Percentiles rank a stretch among this genome's conserved stretches.
phyloP scores from a whole-genome alignment of 768 basidiomycete genomes.

The Rhizopogon vesiculosus region DNA sequence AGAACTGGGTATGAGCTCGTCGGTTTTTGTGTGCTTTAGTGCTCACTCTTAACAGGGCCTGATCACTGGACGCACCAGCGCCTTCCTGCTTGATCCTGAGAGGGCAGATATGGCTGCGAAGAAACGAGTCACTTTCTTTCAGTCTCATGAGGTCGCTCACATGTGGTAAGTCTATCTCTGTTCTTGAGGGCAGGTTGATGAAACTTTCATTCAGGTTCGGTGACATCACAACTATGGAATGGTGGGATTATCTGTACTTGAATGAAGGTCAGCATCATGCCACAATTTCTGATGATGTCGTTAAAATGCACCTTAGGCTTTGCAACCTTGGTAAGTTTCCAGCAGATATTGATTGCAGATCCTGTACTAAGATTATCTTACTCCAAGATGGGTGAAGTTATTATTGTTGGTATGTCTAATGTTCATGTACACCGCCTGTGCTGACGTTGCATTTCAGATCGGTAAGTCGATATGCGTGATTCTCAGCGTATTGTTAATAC shows the following conservation, averaged over 20 bases:
- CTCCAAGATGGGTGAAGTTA: conserved; percentile 79
- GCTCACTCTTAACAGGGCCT: conserved; percentile 47
- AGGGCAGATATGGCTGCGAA: conserved; percentile 67
- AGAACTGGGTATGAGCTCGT: conserved; percentile 62
- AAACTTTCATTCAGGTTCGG: conserved; percentile 59
- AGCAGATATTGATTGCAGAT: neutral
- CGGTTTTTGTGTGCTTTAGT: neutral
- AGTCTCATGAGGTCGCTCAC: conserved; percentile 85
- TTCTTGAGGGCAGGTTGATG: neutral
- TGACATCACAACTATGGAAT: conserved; percentile 89
- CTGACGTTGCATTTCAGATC: conserved; percentile 36
- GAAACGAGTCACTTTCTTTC: conserved; percentile 72
- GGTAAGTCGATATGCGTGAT: conserved; percentile 30
- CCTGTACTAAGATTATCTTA: conserved; percentile 1
- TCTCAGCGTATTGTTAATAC: neutral
- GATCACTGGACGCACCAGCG: conserved; percentile 84
- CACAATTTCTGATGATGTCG: neutral
- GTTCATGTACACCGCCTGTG: neutral
- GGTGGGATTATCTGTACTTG: conserved; percentile 85
- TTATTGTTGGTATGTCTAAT: conserved; percentile 57
- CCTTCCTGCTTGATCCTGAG: conserved; percentile 76
- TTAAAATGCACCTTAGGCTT: conserved; percentile 47
- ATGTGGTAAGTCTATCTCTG: conserved; percentile 51
- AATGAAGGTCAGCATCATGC: conserved; percentile 56
- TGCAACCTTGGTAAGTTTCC: conserved; percentile 63